A percentile compares a stretch with the other conserved stretches of the same genome.
Evolutionary conservation across 129 eudicot species (phyloP).

Genomic region (Chrysanthemum seticuspe): DNA sequence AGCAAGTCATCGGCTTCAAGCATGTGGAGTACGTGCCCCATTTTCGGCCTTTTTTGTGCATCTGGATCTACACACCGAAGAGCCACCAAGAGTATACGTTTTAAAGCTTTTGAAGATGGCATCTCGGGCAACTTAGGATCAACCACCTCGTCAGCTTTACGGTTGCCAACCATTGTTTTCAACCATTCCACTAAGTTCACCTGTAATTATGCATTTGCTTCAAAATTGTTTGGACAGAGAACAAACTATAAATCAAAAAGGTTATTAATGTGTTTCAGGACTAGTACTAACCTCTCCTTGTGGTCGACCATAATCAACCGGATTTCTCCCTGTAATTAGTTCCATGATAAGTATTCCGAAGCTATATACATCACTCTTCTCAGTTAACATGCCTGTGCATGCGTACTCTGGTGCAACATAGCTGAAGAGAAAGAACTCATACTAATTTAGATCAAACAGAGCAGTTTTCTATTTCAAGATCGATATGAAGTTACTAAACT

Average conservation of each 20-base stretch:
- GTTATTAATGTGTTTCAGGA: not conserved
- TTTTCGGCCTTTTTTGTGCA: constrained; percentile 91
- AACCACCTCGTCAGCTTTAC: constrained; percentile 89
- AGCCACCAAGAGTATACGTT: constrained; percentile 82
- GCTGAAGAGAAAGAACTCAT: constrained; percentile 36
- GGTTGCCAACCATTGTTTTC: constrained; percentile 84
- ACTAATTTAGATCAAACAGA: not conserved
- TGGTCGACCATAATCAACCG: constrained; percentile 91
- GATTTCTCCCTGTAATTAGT: constrained; percentile 85
- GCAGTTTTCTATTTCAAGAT: constrained; percentile 10
- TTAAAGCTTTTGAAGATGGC: constrained; percentile 90
- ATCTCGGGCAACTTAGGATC: constrained; percentile 84
- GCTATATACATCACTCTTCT: constrained; percentile 94
- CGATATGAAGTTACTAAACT: constrained; percentile 3
- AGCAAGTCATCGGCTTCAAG: constrained; percentile 92
- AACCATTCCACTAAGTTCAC: constrained; percentile 96
- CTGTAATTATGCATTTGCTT: constrained; percentile 39
- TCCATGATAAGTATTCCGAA: constrained; percentile 97
- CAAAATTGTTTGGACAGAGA: constrained; percentile 1
- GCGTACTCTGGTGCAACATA: constrained; percentile 99
- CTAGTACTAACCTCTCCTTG: constrained; percentile 68
- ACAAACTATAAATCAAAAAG: constrained; percentile 1
- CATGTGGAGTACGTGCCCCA: constrained; percentile 98
- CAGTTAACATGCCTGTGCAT: constrained; percentile 95
- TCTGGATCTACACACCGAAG: constrained; percentile 96